Conservation (phyloP, 331 rosid genomes). For the Prunus yedoensis region DNA sequence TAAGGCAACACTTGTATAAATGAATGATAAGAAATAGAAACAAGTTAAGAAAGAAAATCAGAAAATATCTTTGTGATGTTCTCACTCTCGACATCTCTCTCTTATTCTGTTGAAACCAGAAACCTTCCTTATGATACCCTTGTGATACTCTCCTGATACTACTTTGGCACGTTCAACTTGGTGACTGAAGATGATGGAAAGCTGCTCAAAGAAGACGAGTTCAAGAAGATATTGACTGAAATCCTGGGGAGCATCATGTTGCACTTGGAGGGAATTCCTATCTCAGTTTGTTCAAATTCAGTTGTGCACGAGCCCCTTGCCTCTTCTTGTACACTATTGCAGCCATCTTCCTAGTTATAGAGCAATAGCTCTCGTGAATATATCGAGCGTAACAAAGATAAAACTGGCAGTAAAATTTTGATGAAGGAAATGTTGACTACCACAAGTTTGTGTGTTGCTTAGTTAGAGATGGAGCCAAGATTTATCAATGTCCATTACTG, state of each 20-base stretch:
- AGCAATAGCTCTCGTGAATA: constrained; percentile 6
- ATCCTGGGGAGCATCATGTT: constrained; percentile 69
- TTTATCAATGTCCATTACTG: neutral
- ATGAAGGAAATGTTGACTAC: constrained; percentile 14
- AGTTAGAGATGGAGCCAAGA: neutral
- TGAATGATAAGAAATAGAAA: too few species aligned
- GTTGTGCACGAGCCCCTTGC: constrained; percentile 83
- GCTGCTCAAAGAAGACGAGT: constrained; percentile 73
- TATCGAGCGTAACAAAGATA: constrained; percentile 14
- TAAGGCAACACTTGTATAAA: too few species aligned
- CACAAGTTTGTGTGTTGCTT: constrained; percentile 22
- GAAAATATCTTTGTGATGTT: too few species aligned
- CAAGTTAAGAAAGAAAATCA: too few species aligned
- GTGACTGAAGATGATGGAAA: constrained; percentile 56
- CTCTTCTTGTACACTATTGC: constrained; percentile 65
- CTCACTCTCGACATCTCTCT: too few species aligned
- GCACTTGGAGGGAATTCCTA: constrained; percentile 70
- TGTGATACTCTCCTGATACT: too few species aligned
- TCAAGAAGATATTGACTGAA: constrained; percentile 68
- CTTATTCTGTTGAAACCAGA: too few species aligned
- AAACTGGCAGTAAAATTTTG: constrained; percentile 23
- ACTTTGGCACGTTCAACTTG: constrained; percentile 33
- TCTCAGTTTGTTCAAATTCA: constrained; percentile 66
- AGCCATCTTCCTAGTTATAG: constrained; percentile 42
- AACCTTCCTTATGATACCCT: too few species aligned